Base-by-base conservation (phyloP, 2,329 filamentous ascomycete genomes). In the Stagonosporopsis tanaceti region DNA sequence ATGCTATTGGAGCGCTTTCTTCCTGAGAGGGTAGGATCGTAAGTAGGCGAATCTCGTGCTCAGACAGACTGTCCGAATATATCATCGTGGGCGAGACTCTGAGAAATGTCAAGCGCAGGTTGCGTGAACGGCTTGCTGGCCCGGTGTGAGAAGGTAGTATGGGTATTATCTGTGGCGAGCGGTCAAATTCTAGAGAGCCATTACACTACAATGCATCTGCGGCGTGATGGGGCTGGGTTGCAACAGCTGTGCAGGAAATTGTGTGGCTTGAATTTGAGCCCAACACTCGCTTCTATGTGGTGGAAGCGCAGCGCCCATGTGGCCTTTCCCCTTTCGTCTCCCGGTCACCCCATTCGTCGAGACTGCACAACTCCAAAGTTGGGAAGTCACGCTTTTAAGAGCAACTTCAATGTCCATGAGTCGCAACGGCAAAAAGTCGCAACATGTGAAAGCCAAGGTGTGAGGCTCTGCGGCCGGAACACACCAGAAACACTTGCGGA, bases 391-490 rank as follows among this genome's bases (percentile, higher is more conserved):
- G 38, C 12, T 14, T 39, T 14, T 12, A 40, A 25, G 12, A 25
- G 38, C 22, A 34, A 14, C 12, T 15, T 15, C 35, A 30, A 9
- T 25, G 17, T 12, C 35, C 30, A 24, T 24, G 15, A 28, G 12
- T 32, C 12, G 24, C 15, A 17, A 32, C 12, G 3, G 4, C 27
- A 20, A 11, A 4, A 11, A 17, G 14, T 17, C 17, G 9, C 24
- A 45, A 11, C 40, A 50, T 50, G 45, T 45, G 46, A 50, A 32
- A 46, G 47, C 53, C 28, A 41, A 48, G 48, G 20, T 20, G 25
- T 46, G 54, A 28, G 54, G 54, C 48, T 57, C 54, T 57, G 48
- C 44, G 38, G 54, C 45, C 54, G 38, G 48, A 39, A 45, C 54
- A 42, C 28, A 52, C 4, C 20, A 48, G 48, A 57, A 57, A 57